Evolutionary conservation across 2,329 filamentous ascomycete species (phyloP).

Genomic region (Fusarium azukiicola): DNA sequence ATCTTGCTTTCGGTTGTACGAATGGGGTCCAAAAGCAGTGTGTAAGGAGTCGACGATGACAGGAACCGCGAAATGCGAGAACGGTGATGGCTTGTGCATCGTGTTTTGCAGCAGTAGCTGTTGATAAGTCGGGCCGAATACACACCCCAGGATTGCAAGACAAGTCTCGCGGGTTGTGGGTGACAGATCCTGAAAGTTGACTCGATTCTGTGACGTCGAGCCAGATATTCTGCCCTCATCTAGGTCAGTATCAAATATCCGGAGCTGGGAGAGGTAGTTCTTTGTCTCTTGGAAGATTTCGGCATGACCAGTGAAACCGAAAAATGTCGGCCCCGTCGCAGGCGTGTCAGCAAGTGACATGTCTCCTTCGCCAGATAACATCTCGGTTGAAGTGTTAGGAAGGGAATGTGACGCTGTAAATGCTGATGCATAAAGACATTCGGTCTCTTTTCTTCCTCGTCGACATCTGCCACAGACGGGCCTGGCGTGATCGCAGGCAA

Average conservation of each 20-base stretch:
- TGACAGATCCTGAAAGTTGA: slow-evolving; percentile 25
- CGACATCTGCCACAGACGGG: slow-evolving; percentile 61
- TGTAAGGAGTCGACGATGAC: slow-evolving; percentile 20
- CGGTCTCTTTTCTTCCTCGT: slow-evolving; percentile 14
- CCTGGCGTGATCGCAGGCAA: slow-evolving; percentile 61
- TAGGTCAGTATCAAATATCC: background rate
- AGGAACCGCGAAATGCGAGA: slow-evolving; percentile 20
- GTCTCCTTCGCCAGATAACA: background rate
- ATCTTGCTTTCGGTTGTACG: background rate
- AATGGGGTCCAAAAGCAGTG: background rate
- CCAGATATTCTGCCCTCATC: background rate
- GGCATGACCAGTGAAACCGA: slow-evolving; percentile 2
- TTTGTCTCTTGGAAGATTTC: slow-evolving; percentile 23
- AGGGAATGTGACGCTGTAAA: background rate
- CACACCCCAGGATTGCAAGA: slow-evolving; percentile 27
- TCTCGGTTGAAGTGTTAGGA: background rate
- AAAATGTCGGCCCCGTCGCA: background rate
- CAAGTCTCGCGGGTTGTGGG: slow-evolving; percentile 19
- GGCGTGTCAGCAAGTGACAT: background rate
- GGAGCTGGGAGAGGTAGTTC: background rate
- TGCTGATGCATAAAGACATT: slow-evolving; percentile 28
- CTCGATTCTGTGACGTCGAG: background rate
- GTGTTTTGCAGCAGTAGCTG: background rate
- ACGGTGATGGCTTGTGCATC: background rate
- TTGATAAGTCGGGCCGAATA: slow-evolving; percentile 25